phyloP scores from a whole-genome alignment of 2,329 filamentous ascomycete species.

The Nannizziopsis barbatae region DNA sequence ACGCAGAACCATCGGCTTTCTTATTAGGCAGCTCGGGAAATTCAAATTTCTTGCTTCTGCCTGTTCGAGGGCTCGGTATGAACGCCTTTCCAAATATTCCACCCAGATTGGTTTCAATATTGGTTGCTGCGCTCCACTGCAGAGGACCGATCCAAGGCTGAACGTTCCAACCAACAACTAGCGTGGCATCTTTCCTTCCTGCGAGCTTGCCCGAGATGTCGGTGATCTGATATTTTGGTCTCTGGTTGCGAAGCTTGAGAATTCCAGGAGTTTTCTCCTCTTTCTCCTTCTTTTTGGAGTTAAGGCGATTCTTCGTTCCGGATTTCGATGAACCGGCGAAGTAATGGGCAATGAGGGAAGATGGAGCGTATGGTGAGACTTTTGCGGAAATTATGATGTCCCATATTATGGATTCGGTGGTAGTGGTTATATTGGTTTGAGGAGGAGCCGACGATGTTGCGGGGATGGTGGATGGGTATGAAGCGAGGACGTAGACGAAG shows the following conservation, averaged over 20 bases:
- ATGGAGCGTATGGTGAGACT: conserved; percentile 33
- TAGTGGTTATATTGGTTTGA: conserved; percentile 28
- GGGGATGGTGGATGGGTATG: conserved; percentile 40
- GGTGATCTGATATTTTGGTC: conserved; percentile 94
- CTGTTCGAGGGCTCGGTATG: conserved; percentile 43
- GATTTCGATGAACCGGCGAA: conserved; percentile 23
- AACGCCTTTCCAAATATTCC: conserved; percentile 32
- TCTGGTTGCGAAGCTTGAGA: conserved; percentile 68
- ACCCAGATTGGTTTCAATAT: conserved; percentile 17
- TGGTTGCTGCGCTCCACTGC: conserved; percentile 58
- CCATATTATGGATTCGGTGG: conserved; percentile 25
- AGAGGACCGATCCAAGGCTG: conserved; percentile 91
- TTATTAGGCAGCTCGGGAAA: conserved; percentile 47
- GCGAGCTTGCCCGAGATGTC: conserved; percentile 73
- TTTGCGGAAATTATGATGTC: conserved; percentile 72
- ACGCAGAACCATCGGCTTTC: conserved; percentile 20
- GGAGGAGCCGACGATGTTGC: conserved; percentile 20
- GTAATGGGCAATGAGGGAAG: conserved; percentile 29
- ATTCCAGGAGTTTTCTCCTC: conserved; percentile 43
- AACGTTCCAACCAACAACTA: conserved; percentile 87
- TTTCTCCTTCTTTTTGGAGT: conserved; percentile 13
- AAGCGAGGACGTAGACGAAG: conserved; percentile 89
- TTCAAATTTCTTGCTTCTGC: conserved; percentile 42
- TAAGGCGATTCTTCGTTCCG: conserved; percentile 17
- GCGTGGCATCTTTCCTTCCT: conserved; percentile 57